These are phyloP conservation scores for Magnolia officinalis DNA, from an alignment of 164 flowering plant species.

Conservation along the genomic window DNA sequence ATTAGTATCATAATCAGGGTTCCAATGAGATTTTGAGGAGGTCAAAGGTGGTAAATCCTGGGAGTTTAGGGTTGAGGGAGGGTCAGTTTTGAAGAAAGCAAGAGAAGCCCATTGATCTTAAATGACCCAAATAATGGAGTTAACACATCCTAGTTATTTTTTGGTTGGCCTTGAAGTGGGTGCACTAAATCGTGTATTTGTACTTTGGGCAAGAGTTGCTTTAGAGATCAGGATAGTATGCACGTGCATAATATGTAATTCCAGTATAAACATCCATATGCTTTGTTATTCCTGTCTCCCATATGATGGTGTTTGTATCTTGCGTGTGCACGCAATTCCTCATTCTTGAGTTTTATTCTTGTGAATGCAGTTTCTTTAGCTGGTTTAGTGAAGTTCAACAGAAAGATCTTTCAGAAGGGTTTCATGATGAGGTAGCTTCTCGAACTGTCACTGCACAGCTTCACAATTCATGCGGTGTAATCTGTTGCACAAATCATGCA, in stretches of 20 bases:
- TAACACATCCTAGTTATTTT: too few species aligned
- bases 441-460: neutral
- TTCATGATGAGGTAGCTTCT: conserved; percentile 41
- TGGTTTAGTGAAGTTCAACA: conserved; percentile 46
- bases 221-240: neutral
- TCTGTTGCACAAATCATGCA: neutral
- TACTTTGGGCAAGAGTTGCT: too few species aligned
- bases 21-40: too few species aligned
- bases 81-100: neutral
- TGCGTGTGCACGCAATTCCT: neutral
- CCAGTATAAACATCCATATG: neutral
- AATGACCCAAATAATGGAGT: neutral
- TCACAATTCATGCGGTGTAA: neutral
- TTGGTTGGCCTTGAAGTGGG: too few species aligned
- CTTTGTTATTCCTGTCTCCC: neutral
- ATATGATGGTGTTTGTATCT: neutral
- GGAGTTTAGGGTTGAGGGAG: too few species aligned
- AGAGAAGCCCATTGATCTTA: neutral
- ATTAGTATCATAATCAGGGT: neutral
- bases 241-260: neutral
- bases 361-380: conserved; percentile 43
- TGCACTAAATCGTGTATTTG: too few species aligned
- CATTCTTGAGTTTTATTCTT: neutral
- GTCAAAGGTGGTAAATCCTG: too few species aligned
- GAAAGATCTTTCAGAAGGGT: conserved; percentile 30